These are phyloP conservation scores for Fraxinus excelsior DNA, from an alignment of 257 asterid species.

Conservation along the genomic window DNA sequence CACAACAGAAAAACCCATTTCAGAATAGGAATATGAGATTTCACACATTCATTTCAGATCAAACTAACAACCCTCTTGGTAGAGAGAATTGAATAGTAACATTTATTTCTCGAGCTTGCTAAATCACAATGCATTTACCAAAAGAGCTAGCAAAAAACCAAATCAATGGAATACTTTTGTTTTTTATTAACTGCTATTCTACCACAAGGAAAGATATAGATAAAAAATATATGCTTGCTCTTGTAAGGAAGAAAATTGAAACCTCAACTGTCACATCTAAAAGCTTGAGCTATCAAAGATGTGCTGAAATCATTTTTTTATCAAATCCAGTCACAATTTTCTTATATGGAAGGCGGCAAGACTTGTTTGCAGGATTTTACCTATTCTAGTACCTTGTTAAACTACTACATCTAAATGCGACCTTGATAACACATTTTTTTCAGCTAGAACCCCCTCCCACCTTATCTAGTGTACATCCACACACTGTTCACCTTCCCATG, in stretches of 20 bases:
- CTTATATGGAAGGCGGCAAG: not conserved
- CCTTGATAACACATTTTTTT: not conserved
- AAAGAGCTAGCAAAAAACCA: not conserved
- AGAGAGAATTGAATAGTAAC: not conserved
- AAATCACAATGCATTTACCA: not conserved
- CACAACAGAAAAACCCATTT: too few species aligned
- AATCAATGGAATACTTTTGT: not conserved
- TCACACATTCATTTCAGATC: not conserved
- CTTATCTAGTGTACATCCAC: not conserved
- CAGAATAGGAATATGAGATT: too few species aligned
- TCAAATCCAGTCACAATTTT: not conserved
- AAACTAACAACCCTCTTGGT: not conserved
- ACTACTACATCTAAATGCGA: not conserved
- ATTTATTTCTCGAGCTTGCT: not conserved
- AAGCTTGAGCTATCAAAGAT: not conserved
- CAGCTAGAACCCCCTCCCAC: not conserved
- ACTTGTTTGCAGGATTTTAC: not conserved
- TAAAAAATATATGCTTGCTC: not conserved
- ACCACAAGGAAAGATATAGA: not conserved
- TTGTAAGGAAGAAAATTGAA: not conserved
- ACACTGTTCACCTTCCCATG: not conserved
- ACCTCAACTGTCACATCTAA: not conserved
- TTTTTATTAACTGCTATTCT: not conserved
- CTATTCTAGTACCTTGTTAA: too few species aligned
- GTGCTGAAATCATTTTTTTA: too few species aligned